Percentiles rank a stretch among this genome's conserved stretches.
These are phyloP conservation scores for Mitragyna speciosa DNA, from an alignment of 257 asterid species.

Conservation along the genomic window DNA sequence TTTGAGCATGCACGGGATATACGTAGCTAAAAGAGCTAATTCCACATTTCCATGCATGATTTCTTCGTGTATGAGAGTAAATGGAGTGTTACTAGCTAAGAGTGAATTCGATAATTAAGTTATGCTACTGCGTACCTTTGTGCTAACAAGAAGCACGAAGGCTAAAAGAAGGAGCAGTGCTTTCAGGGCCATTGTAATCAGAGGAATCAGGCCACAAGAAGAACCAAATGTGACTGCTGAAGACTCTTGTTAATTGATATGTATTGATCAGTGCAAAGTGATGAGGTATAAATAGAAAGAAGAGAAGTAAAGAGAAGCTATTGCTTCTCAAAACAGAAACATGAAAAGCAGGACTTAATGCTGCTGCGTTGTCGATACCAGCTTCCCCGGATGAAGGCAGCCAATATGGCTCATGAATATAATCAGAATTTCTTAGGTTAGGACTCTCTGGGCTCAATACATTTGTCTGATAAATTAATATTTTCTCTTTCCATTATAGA, in stretches of 20 bases:
- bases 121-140: slow-evolving; percentile 3
- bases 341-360: slow-evolving; percentile 8
- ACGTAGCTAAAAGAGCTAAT: background rate
- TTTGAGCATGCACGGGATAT: background rate
- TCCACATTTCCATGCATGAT: background rate
- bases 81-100: background rate
- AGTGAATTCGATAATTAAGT: background rate
- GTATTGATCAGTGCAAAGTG: background rate
- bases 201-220: background rate
- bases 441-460: slow-evolving; percentile 8
- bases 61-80: background rate
- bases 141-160: slow-evolving; percentile 11
- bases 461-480: slow-evolving; percentile 1
- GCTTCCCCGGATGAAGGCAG: background rate
- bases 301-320: background rate
- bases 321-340: background rate
- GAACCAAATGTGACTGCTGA: background rate
- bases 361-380: background rate
- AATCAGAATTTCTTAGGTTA: too few relatives aligned
- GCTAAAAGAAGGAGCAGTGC: slow-evolving; percentile 14
- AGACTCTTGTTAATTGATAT: background rate
- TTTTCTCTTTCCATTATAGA: background rate
- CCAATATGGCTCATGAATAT: background rate
- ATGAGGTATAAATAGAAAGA: background rate
- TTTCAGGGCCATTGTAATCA: background rate